These are phyloP conservation scores for Myriosclerotinia duriaeana DNA, from an alignment of 2,329 filamentous ascomycete species.

Conservation along the genomic window DNA sequence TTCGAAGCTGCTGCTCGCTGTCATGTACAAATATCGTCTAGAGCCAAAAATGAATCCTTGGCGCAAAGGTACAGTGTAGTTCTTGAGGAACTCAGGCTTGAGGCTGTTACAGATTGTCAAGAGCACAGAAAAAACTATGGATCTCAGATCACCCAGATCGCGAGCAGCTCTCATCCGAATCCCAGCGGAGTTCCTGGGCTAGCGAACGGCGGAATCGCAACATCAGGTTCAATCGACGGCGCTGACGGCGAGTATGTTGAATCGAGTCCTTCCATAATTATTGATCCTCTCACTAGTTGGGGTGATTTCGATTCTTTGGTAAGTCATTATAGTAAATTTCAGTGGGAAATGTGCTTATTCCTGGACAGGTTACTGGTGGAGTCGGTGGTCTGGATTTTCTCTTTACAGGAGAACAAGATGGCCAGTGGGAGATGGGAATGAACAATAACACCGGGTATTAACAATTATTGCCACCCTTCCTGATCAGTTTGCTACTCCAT, in stretches of 20 bases:
- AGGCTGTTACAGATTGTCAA: slow-evolving; percentile 21
- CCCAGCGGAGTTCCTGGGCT: not conserved
- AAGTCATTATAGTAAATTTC: not conserved
- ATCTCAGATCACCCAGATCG: not conserved
- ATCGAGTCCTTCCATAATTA: slow-evolving; percentile 29
- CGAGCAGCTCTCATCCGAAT: not conserved
- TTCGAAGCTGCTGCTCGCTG: slow-evolving; percentile 45
- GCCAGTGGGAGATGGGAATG: slow-evolving; percentile 25
- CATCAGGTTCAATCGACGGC: slow-evolving; percentile 21
- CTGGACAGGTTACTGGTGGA: slow-evolving; percentile 30
- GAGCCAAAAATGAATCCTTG: slow-evolving; percentile 44
- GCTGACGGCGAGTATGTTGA: slow-evolving; percentile 8
- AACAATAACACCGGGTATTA: not conserved
- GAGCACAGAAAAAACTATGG: not conserved
- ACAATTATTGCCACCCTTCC: not conserved
- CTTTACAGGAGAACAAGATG: slow-evolving; percentile 24
- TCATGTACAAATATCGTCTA: slow-evolving; percentile 44
- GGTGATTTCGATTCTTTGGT: slow-evolving; percentile 40
- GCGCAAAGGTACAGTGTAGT: slow-evolving; percentile 47
- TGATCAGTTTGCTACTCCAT: not conserved
- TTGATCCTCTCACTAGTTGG: slow-evolving; percentile 36
- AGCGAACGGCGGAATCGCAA: slow-evolving; percentile 8
- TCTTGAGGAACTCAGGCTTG: slow-evolving; percentile 43
- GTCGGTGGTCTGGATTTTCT: slow-evolving; percentile 28
- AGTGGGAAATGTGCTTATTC: slow-evolving; percentile 10